Percentiles rank a stretch among this genome's conserved stretches.
phyloP scores from a whole-genome alignment of 2,329 filamentous ascomycete species.

The Aureobasidium sp. region DNA sequence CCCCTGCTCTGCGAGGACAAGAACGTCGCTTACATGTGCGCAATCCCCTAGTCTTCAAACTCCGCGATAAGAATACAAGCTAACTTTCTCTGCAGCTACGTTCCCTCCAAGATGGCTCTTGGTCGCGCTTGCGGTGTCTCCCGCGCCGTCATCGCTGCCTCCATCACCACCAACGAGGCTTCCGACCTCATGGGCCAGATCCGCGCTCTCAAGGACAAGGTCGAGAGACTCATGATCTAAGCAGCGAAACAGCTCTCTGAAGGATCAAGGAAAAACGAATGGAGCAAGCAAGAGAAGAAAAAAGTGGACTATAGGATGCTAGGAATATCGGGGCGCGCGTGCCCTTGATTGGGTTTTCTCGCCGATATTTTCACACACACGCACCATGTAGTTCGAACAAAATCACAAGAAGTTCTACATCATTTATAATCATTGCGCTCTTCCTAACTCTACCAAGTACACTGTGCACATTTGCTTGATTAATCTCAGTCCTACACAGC shows the following conservation, averaged over 20 bases:
- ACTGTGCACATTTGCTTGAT: background rate
- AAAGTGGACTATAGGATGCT: background rate
- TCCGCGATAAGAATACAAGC: background rate
- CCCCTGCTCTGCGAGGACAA: constrained; percentile 76
- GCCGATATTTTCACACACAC: background rate
- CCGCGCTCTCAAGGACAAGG: constrained; percentile 82
- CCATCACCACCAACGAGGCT: constrained; percentile 86
- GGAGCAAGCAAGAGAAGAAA: background rate
- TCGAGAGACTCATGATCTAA: constrained; percentile 88
- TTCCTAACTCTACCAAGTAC: background rate
- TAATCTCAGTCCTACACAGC: background rate
- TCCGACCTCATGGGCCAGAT: constrained; percentile 84
- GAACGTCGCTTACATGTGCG: constrained; percentile 51
- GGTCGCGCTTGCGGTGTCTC: constrained; percentile 85
- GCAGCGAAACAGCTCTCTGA: background rate
- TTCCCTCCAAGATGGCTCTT: constrained; percentile 66
- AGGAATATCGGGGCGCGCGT: background rate
- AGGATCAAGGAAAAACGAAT: background rate
- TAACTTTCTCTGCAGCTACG: constrained; percentile 22
- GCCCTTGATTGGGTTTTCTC: constrained; percentile 5
- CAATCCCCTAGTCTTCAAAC: constrained; percentile 36
- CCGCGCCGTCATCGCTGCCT: constrained; percentile 75
- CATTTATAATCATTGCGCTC: background rate
- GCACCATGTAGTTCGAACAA: background rate
- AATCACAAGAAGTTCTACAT: background rate